Percentiles rank a stretch among this genome's conserved stretches.
Conservation (phyloP, 495 filamentous ascomycete species). For the Hyaloscypha bicolor region DNA sequence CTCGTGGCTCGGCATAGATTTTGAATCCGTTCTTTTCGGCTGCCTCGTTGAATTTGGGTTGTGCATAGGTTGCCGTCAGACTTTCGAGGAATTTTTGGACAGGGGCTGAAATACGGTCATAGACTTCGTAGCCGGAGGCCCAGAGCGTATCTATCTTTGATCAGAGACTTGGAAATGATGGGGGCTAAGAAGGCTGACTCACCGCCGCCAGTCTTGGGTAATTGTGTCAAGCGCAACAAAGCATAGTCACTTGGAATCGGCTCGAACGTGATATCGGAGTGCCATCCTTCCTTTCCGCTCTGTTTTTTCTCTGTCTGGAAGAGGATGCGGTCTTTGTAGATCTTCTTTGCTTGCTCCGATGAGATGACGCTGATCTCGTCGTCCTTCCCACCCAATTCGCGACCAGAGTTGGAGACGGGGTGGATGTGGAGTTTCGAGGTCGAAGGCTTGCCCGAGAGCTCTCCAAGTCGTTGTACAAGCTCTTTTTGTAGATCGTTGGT, state of each 20-base stretch:
- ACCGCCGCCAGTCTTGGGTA: conserved; percentile 69
- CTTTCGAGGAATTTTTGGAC: conserved; percentile 68
- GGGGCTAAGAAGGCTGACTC: not conserved
- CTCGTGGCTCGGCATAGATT: conserved; percentile 57
- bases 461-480: conserved; percentile 65
- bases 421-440: conserved; percentile 73
- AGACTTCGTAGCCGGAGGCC: conserved; percentile 78
- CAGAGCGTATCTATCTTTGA: conserved; percentile 54
- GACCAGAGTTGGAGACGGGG: conserved; percentile 62
- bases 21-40: conserved; percentile 58
- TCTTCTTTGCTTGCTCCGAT: conserved; percentile 57
- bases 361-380: conserved; percentile 77
- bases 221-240: conserved; percentile 57
- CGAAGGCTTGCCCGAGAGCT: conserved; percentile 66
- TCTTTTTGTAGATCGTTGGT: conserved; percentile 67
- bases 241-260: conserved; percentile 68
- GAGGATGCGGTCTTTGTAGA: conserved; percentile 44
- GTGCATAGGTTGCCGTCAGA: conserved; percentile 67
- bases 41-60: conserved; percentile 58
- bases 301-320: conserved; percentile 37
- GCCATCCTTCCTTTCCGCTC: conserved; percentile 56
- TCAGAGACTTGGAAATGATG: conserved; percentile 3
- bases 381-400: conserved; percentile 55
- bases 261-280: conserved; percentile 73
- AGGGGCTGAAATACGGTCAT: conserved; percentile 69